Evolutionary conservation across 495 filamentous ascomycete species (phyloP).

Genomic region (Hypoxylon fuscum): DNA sequence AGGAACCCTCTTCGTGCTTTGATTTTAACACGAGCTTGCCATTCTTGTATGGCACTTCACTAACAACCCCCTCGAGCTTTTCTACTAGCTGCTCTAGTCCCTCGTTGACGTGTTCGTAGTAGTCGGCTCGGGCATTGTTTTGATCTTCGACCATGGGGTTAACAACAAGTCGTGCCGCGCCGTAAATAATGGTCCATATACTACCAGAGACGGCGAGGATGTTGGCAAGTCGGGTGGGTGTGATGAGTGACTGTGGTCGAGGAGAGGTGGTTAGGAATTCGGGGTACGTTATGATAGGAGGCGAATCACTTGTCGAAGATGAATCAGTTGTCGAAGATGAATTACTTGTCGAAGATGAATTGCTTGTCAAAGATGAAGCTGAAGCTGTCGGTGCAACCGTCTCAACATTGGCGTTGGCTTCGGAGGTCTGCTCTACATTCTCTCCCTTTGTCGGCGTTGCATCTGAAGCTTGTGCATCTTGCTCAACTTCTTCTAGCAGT

Average conservation of each 20-base stretch:
- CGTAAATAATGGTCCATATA: constrained; percentile 77
- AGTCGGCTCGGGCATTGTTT: constrained; percentile 79
- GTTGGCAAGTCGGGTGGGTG: constrained; percentile 74
- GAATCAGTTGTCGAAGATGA: no score
- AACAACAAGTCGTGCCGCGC: constrained; percentile 80
- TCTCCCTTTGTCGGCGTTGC: constrained; percentile 17
- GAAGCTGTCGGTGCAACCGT: constrained; percentile 8
- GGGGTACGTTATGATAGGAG: constrained; percentile 97
- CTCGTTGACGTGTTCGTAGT: constrained; percentile 70
- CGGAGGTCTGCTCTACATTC: constrained; percentile 13
- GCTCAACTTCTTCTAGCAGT: constrained; percentile 61
- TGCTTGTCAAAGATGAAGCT: constrained; percentile 41
- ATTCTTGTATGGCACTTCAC: constrained; percentile 55
- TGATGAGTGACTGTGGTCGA: constrained; percentile 73
- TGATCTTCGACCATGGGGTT: constrained; percentile 83
- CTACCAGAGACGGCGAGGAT: constrained; percentile 80
- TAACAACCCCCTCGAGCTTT: constrained; percentile 76
- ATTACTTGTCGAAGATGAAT: constrained; percentile 70
- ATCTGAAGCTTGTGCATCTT: constrained; percentile 42
- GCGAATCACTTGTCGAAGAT: constrained; percentile 57
- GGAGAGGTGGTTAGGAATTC: constrained; percentile 84
- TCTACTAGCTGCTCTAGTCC: constrained; percentile 76
- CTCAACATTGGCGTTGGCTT: constrained; percentile 1
- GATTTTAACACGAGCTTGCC: constrained; percentile 28
- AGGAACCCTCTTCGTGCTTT: constrained; percentile 18